phyloP scores from a whole-genome alignment of 192 early-diverging fungal genomes.

The Ambispora gerdemannii region DNA sequence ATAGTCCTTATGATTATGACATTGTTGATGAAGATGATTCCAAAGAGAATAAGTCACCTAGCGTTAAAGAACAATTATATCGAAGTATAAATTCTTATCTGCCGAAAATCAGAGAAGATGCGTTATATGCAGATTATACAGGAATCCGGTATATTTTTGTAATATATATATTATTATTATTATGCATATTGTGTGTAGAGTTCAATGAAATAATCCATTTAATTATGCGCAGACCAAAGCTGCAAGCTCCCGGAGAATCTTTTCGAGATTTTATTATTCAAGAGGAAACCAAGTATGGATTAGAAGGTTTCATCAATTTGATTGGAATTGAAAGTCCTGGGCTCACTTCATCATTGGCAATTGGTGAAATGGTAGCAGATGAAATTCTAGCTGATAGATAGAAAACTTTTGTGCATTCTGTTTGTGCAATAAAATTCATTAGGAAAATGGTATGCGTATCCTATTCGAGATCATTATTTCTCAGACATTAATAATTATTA shows the following conservation, averaged over 20 bases:
- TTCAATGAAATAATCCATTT: too few relatives aligned
- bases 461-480: too few relatives aligned
- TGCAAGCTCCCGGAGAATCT: conserved; percentile 63
- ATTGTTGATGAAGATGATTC: conserved; percentile 42
- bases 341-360: conserved; percentile 76
- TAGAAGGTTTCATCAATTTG: conserved; percentile 67
- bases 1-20: conserved; percentile 55
- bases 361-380: conserved; percentile 60
- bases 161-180: too few relatives aligned
- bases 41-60: conserved; percentile 40
- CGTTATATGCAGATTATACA: conserved; percentile 68
- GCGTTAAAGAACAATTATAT: too few relatives aligned
- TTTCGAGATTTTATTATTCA: conserved; percentile 78
- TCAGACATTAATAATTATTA: too few relatives aligned
- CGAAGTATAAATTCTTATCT: conserved; percentile 67
- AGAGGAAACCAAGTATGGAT: conserved; percentile 47
- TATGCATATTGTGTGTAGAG: too few relatives aligned
- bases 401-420: not conserved
- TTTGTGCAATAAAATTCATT: conserved; percentile 4
- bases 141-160: conserved; percentile 83
- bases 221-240: conserved; percentile 64
- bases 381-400: conserved; percentile 21
- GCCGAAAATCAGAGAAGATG: conserved; percentile 49
- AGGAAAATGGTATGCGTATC: too few relatives aligned
- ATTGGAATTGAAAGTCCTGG: conserved; percentile 87